Evolutionary conservation across 2,329 filamentous ascomycete genomes (phyloP), one percentile per base, ranked within the genome.

Genomic region (Hymenoscyphus occultus): DNA sequence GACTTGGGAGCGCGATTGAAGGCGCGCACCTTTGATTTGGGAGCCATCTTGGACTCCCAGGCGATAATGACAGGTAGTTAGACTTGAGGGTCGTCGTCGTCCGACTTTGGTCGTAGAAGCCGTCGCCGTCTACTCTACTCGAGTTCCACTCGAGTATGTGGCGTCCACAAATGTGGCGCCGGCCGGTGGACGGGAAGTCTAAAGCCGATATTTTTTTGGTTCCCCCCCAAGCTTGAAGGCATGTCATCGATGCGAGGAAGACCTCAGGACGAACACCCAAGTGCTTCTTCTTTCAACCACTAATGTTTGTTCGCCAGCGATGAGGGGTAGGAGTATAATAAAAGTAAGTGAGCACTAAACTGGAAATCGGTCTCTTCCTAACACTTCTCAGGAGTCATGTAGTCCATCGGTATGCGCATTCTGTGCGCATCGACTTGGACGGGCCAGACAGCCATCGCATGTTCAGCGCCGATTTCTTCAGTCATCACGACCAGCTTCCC

Each of bases 381-480:
- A 31, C 57, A 45, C 2, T 54, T 39, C 42, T 39, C 61, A 76
- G 74, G 73, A 75, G 65, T 58, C 71, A 14, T 60, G 69, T 32
- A 61, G 67, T 65, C 66, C 70, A 59, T 73, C 73, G 31, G 61
- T 76, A 57, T 76, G 74, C 63, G 72, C 74, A 39, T 75, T 76
- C 65, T 76, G 74, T 66, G 71, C 74, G 35, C 71, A 74, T 71
- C 68, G 72, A 63, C 64, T 75, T 56, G 72, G 72, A 62, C 71
- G 71, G 65, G 63, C 68, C 70, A 68, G 70, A 61, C 68, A 60
- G 54, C 67, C 71, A 65, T 72, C 72, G n/a, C 73, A 74, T 67
- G 65, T 72, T 61, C 70, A 74, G 66, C 71, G 74, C 16, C 71
- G 74, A 64, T 74, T 74, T 60, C 62, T 76, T 45, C 74, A 74